A percentile compares a stretch with the other conserved stretches of the same genome.
These are phyloP conservation scores for Talaromyces sp. DNA, from an alignment of 2,329 filamentous ascomycete genomes.

Conservation along the genomic window DNA sequence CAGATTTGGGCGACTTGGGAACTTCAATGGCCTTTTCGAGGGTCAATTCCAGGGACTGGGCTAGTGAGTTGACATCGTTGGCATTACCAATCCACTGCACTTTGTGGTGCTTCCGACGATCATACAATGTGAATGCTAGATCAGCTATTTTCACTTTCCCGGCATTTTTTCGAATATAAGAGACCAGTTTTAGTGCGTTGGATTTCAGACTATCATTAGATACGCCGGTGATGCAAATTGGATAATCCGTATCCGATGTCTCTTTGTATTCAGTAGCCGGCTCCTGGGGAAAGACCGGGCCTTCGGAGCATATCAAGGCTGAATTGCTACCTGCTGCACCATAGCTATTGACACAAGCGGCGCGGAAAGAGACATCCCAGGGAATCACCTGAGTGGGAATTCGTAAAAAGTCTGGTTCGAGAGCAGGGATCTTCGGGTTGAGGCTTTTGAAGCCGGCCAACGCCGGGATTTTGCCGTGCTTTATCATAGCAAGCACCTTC, in stretches of 20 bases:
- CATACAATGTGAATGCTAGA: conserved; percentile 4
- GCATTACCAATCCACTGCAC: conserved; percentile 7
- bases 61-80: background rate
- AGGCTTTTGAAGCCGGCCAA: conserved; percentile 24
- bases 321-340: conserved; percentile 5
- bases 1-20: background rate
- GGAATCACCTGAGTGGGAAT: conserved; percentile 14
- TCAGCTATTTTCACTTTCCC: background rate
- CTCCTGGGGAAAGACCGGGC: background rate
- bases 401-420: conserved; percentile 13
- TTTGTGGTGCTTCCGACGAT: conserved; percentile 7
- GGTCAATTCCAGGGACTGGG: background rate
- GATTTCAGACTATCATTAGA: background rate
- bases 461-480: conserved; percentile 40
- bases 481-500: conserved; percentile 40
- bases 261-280: background rate
- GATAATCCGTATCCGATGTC: background rate
- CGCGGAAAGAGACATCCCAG: conserved; percentile 15
- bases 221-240: background rate
- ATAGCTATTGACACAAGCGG: conserved; percentile 5
- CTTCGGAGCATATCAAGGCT: conserved; percentile 1
- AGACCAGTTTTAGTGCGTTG: background rate
- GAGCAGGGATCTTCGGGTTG: conserved; percentile 14
- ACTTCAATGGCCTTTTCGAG: background rate
- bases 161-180: background rate